phyloP scores from a whole-genome alignment of 78 protist genomes.

The Dictyostelium capitatum region DNA sequence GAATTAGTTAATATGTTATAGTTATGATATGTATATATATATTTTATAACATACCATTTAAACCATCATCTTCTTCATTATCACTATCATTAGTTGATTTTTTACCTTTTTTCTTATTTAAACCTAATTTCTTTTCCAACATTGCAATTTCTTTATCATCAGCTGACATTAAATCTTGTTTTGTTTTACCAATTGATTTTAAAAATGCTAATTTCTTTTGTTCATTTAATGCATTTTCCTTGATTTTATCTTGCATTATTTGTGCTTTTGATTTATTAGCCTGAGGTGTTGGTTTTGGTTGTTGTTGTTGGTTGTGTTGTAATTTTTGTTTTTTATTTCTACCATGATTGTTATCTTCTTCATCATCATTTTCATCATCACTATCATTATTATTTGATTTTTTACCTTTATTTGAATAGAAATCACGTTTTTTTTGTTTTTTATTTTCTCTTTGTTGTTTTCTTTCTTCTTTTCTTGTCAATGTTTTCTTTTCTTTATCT shows the following conservation, averaged over 20 bases:
- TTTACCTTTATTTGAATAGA: not conserved
- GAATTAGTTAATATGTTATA: too few relatives aligned
- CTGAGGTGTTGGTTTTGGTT: not conserved
- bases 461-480: constrained; percentile 53
- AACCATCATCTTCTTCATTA: constrained; percentile 32
- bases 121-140: constrained; percentile 16
- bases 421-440: constrained; percentile 51
- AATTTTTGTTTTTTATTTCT: not conserved
- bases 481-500: constrained; percentile 5
- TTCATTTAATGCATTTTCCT: constrained; percentile 16
- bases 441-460: constrained; percentile 40
- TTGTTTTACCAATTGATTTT: constrained; percentile 48
- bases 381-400: not conserved
- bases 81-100: not conserved
- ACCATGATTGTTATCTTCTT: not conserved
- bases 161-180: not conserved
- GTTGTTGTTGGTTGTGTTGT: not conserved
- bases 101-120: constrained; percentile 38
- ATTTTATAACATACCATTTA: constrained; percentile 38
- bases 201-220: constrained; percentile 40
- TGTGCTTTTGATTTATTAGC: not conserved
- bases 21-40: too few relatives aligned
- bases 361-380: not conserved
- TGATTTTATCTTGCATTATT: not conserved
- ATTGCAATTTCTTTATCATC: constrained; percentile 56